A percentile compares a stretch with the other conserved stretches of the same genome.
These are phyloP conservation scores for Skeletonema potamos DNA, from an alignment of 108 stramenopile species.

Conservation along the genomic window DNA sequence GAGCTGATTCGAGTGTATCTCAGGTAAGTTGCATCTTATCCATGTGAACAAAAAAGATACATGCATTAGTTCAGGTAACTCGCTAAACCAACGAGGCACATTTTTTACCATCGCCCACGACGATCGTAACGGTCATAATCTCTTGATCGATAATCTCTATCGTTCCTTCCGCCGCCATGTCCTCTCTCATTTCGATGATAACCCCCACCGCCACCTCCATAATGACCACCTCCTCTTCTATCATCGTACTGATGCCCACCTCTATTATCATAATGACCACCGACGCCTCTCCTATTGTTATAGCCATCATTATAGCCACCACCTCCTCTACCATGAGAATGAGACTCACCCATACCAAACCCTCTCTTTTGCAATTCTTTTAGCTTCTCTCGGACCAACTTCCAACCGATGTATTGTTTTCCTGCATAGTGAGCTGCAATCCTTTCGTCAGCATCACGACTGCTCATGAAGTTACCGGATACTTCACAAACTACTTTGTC, in stretches of 20 bases:
- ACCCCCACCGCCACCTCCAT: conserved; percentile 28
- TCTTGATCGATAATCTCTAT: conserved; percentile 16
- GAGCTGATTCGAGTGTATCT: too few species aligned
- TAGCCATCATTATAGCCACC: conserved; percentile 32
- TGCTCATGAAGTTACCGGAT: conserved; percentile 89
- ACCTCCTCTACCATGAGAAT: conserved; percentile 32
- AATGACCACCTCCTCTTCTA: conserved; percentile 29
- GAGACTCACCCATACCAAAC: conserved; percentile 29
- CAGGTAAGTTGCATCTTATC: too few species aligned
- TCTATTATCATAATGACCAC: conserved; percentile 26
- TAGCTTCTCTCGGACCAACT: conserved; percentile 87
- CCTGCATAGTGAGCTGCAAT: conserved; percentile 93
- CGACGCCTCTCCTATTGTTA: conserved; percentile 33
- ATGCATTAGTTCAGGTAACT: too few species aligned
- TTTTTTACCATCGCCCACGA: not conserved
- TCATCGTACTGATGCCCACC: conserved; percentile 26
- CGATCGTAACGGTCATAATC: not conserved
- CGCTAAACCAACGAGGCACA: not conserved
- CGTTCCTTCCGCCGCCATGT: conserved; percentile 9
- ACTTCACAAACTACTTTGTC: conserved; percentile 91
- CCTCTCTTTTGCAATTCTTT: conserved; percentile 69
- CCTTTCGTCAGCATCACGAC: conserved; percentile 89
- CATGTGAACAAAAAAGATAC: too few species aligned
- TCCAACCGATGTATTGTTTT: conserved; percentile 93
- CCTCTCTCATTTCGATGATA: conserved; percentile 10